phyloP scores from a whole-genome alignment of 2,329 filamentous ascomycete genomes.

The Cercospora citrullina region DNA sequence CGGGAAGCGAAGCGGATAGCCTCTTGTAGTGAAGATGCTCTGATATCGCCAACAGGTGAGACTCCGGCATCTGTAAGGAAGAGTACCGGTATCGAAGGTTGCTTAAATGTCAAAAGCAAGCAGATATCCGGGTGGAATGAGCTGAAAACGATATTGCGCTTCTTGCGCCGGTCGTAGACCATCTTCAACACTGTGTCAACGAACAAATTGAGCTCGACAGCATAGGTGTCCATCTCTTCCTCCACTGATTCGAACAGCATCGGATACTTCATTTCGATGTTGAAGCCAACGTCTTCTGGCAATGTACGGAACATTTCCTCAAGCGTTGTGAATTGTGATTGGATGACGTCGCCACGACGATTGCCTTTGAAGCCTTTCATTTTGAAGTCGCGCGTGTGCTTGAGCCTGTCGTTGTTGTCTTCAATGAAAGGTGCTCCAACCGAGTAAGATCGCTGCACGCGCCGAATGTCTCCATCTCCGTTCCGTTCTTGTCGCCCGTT shows the following conservation, averaged over 20 bases:
- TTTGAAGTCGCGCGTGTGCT: conserved; percentile 94
- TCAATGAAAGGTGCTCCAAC: conserved; percentile 47
- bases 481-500: conserved; percentile 15
- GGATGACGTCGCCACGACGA: conserved; percentile 88
- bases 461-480: conserved; percentile 24
- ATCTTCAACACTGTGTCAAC: conserved; percentile 88
- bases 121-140: conserved; percentile 98
- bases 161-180: conserved; percentile 80
- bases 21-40: conserved; percentile 89
- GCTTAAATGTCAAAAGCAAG: conserved; percentile 90
- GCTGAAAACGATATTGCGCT: conserved; percentile 93
- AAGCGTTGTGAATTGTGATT: conserved; percentile 90
- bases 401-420: conserved; percentile 67
- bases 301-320: conserved; percentile 89
- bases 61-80: conserved; percentile 90
- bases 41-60: conserved; percentile 78
- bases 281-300: conserved; percentile 83
- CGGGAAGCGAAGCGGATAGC: conserved; percentile 90
- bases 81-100: conserved; percentile 91
- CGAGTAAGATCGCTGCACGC: conserved; percentile 58
- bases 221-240: conserved; percentile 95
- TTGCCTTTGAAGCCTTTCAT: conserved; percentile 95
- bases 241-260: conserved; percentile 96
- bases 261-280: conserved; percentile 98
- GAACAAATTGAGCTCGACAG: conserved; percentile 93